Evolutionary conservation across 139 green algal species (phyloP), one percentile per base, ranked within the genome.

Genomic region (Tetradesmus lagerheimii): DNA sequence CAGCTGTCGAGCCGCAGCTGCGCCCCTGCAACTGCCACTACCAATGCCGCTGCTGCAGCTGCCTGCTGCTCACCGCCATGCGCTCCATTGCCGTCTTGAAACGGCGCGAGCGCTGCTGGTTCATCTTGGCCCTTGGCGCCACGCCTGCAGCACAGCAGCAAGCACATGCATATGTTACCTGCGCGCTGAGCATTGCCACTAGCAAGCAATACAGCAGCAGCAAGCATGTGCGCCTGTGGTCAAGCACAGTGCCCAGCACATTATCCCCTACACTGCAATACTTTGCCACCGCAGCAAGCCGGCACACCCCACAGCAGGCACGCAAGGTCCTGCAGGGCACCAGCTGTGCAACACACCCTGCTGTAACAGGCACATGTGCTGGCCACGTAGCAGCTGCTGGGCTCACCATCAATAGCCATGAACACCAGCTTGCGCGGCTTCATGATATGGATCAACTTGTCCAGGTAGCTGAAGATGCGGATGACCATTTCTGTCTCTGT

Each of bases 101-200:
- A 20, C 97, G 94, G 11, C 96, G 91, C 0, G 95, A 94, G 0
- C 97, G 91, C 90, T 99, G 98, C 93, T 99, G 97, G 93, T 99
- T 99, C 97, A 99, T 99, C 93, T 99, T 99, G 16, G 98, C 98
- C 18, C 97, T 92, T 0, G 97, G 98, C 0, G 97, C 97, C 15
- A 97, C 95, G 57, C 96, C 96, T 97, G 91, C 34, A 87, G 45
- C 25, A 89, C 15, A 45, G 79, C 78, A 74, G 82, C 78, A 82
- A 87, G 39, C 35, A 92, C 11, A 43, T 6, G 38, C 43, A 79
- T 89, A 74, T 38, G 27, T 25, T 45, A 12, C n/a, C n/a, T 82
- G 66, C 20, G 27, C 18, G 9, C 18, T 37, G 66, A 34, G 66
- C 66, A 16, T 23, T 37, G 66, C 11, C 29, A 15, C 66, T 8